Evolutionary conservation across 1,284 basidiomycete species (phyloP), one percentile per base, ranked within the genome.

Genomic region (Fomes fomentarius): DNA sequence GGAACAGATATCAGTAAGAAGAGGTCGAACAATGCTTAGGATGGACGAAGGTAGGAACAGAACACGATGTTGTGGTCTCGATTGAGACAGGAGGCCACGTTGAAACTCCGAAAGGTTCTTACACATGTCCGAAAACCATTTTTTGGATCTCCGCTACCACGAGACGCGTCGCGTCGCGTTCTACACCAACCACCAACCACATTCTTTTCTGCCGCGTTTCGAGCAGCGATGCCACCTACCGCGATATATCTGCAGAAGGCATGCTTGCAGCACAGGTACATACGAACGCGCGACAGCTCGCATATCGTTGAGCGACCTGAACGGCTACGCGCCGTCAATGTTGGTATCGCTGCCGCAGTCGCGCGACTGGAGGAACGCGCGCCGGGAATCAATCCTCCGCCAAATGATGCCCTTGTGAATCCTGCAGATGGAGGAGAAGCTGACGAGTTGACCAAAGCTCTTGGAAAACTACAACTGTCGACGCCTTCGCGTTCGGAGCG

Each of bases 281-380:
- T 94, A 54, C 86, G 93, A 15, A 85, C 86, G 12, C 74, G 81
- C 50, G 86, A 93, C 63, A 77, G 78, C 1, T 91, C 88, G 0
- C 76, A 78, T 50, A 87, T 96, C 54, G 84, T 94, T 19, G 94
- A 97, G 68, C 81, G 92, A n/a, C 94, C 94, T 0, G 91, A 96
- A 69, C 83, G 94, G n/a, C 73, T 97, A 14, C 81, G 87, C 41
- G 93, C 94, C 0, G 83, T 96, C 41, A 84, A 87, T 54, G 65
- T 90, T 8, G 94, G 94, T 1, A 76, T 96, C 5, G 81, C 92
- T 1, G 88, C 89, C 3, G 91, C 89, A 0, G 77, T 91, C 24
- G 81, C 93, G 12, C 81, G 87, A 34, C 73, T 95, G 5, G 88
- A 92, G 63, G 76, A 79, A 48, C 26, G 43, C 39, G 52, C 33